Conservation (phyloP, 257 asterid species). For the Sherardia arvensis region DNA sequence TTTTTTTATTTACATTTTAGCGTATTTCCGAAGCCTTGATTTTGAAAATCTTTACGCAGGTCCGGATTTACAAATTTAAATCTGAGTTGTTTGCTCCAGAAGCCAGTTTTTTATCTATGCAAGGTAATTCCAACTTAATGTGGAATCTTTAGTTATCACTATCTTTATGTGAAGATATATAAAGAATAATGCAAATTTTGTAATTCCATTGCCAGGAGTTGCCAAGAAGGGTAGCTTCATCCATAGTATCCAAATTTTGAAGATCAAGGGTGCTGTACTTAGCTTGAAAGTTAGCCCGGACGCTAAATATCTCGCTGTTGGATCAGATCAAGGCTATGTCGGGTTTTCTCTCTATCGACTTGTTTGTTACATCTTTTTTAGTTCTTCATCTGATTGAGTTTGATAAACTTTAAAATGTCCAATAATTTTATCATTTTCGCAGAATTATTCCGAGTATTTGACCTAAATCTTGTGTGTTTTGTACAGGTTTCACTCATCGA, state of each 20-base stretch:
- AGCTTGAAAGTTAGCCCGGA: slow-evolving; percentile 43
- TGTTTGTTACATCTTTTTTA: background rate
- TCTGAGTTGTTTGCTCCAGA: slow-evolving; percentile 64
- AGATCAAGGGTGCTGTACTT: slow-evolving; percentile 73
- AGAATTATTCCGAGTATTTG: background rate
- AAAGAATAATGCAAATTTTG: background rate
- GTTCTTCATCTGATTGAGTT: background rate
- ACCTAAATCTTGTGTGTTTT: background rate
- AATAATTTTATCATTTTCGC: background rate
- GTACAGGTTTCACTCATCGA: slow-evolving; percentile 62
- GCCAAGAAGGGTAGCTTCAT: slow-evolving; percentile 71
- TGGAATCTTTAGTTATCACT: background rate
- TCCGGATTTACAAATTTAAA: slow-evolving; percentile 65
- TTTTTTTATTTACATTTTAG: slow-evolving; percentile 1
- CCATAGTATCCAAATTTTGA: slow-evolving; percentile 50
- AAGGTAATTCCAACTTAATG: slow-evolving; percentile 36
- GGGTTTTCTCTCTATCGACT: slow-evolving; percentile 17
- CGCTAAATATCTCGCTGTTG: slow-evolving; percentile 64
- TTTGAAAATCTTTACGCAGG: slow-evolving; percentile 36
- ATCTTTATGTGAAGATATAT: background rate
- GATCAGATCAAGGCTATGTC: slow-evolving; percentile 94
- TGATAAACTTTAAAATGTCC: background rate
- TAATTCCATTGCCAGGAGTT: slow-evolving; percentile 35
- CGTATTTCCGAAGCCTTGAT: slow-evolving; percentile 4
- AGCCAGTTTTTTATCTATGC: slow-evolving; percentile 49